Evolutionary conservation across 352 stramenopile genomes (phyloP), one percentile per base, ranked within the genome.

Genomic region (Pythium phragmiticola): DNA sequence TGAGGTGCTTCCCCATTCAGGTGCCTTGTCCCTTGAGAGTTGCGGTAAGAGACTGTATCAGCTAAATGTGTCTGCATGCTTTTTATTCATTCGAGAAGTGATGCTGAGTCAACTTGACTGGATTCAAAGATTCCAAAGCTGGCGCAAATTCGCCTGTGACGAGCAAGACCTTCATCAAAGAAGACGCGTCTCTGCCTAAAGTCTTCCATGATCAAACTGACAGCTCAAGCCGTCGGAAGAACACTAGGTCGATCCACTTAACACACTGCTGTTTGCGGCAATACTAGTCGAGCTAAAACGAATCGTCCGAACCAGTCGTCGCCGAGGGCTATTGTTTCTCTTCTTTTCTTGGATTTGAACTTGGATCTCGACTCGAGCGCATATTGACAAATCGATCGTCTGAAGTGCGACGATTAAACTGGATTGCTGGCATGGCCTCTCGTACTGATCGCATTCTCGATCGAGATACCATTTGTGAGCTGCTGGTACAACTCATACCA

Each of bases 401-500:
- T n/a, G 26, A 11, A 13, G 23, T 33, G 17, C 42, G 8, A 8
- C 23, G 55, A 62, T 66, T 57, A 56, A 4, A 43, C 33, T 34
- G 57, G 21, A 14, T 8, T 36, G 19, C 46, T 43, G 2, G 16
- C 33, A 51, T 54, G 36, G 28, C 34, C 13, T 66, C 19, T 23
- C 12, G 42, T 39, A 47, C 50, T 53, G 39, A 74, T 48, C 21
- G 57, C 26, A 39, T 69, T 33, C 7, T 69, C 45, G 43, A 80
- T 56, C 4, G 70, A 37, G 6, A 54, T 45, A n/a, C 74, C 71
- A 59, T 48, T 48, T n/a, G 51, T 52, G 5, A 81, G 53, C 6
- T 73, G 69, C 43, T 78, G 69, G 57, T 81, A 81, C 14, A 78
- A 21, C 26, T 50, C 30, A 28, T 66, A 63, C 74, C 74, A 81